phyloP scores from a whole-genome alignment of 805 yeast species.

The Millerozyma acaciae region DNA sequence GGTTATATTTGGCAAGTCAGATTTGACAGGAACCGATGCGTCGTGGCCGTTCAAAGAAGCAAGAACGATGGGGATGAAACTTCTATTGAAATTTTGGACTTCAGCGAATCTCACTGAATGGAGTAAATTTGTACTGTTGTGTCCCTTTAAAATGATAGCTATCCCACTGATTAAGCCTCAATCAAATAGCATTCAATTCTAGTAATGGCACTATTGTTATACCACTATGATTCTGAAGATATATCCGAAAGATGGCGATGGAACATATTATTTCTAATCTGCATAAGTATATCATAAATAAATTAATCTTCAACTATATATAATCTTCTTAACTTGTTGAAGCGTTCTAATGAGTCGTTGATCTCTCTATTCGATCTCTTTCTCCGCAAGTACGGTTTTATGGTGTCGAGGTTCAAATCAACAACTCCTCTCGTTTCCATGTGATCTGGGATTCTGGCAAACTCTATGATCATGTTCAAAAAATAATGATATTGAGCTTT shows the following conservation, averaged over 20 bases:
- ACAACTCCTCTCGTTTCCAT: constrained; percentile 21
- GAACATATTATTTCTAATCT: no score
- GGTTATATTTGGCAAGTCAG: constrained; percentile 95
- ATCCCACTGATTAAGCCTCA: no score
- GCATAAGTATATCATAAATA: no score
- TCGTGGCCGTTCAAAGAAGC: constrained; percentile 77
- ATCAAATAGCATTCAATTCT: no score
- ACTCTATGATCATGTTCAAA: constrained; percentile 16
- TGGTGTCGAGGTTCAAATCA: constrained; percentile 10
- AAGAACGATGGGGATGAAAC: constrained; percentile 57
- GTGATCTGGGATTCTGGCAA: constrained; percentile 19
- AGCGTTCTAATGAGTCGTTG: constrained; percentile 28
- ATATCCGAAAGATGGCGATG: no score
- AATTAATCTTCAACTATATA: constrained; percentile 21
- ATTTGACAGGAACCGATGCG: constrained; percentile 77
- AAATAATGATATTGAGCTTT: constrained; percentile 19
- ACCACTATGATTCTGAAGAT: no score
- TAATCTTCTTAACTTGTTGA: constrained; percentile 32
- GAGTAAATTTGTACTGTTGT: no score
- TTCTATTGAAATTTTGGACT: constrained; percentile 80
- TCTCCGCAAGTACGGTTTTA: constrained; percentile 9
- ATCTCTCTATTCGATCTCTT: constrained; percentile 24
- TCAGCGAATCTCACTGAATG: constrained; percentile 52
- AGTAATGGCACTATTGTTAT: no score
- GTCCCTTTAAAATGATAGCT: no score